These are phyloP conservation scores for Cladophialophora psammophila DNA, from an alignment of 2,329 filamentous ascomycete species.

Conservation along the genomic window DNA sequence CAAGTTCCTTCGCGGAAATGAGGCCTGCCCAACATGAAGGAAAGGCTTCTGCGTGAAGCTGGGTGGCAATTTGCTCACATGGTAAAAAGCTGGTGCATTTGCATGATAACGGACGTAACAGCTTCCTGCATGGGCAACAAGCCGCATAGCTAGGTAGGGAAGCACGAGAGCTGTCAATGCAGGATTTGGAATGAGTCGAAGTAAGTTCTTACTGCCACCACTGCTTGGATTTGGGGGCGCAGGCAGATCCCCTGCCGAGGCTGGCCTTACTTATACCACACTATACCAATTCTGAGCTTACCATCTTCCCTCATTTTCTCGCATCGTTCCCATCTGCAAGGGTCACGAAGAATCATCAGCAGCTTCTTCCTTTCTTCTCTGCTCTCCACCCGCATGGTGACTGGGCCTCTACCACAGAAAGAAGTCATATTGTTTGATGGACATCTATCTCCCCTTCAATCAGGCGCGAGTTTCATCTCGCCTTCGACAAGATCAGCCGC, in stretches of 20 bases:
- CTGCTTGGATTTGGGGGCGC: not conserved
- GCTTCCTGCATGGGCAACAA: constrained; percentile 6
- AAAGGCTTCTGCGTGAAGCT: not conserved
- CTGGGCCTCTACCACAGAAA: not conserved
- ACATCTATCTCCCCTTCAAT: not conserved
- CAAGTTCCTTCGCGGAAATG: constrained; percentile 5
- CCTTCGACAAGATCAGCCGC: constrained; percentile 9
- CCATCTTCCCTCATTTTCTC: not conserved
- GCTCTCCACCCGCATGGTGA: not conserved
- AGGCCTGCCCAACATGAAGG: not conserved
- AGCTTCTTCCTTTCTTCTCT: not conserved
- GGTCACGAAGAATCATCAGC: not conserved
- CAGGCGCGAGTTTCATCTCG: constrained; percentile 6
- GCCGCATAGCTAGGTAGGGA: constrained; percentile 3
- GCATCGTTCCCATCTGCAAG: not conserved
- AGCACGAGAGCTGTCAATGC: not conserved
- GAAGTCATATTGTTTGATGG: not conserved
- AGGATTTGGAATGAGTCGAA: not conserved
- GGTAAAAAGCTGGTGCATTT: not conserved
- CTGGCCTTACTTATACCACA: not conserved
- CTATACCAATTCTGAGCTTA: not conserved
- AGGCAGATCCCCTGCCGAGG: not conserved
- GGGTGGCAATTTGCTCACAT: constrained; percentile 1
- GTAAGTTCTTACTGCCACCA: not conserved
- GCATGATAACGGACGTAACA: not conserved